Percentiles rank a stretch among this genome's conserved stretches.
These are phyloP conservation scores for Colletotrichum liriopes DNA, from an alignment of 2,329 filamentous ascomycete species.

Conservation along the genomic window DNA sequence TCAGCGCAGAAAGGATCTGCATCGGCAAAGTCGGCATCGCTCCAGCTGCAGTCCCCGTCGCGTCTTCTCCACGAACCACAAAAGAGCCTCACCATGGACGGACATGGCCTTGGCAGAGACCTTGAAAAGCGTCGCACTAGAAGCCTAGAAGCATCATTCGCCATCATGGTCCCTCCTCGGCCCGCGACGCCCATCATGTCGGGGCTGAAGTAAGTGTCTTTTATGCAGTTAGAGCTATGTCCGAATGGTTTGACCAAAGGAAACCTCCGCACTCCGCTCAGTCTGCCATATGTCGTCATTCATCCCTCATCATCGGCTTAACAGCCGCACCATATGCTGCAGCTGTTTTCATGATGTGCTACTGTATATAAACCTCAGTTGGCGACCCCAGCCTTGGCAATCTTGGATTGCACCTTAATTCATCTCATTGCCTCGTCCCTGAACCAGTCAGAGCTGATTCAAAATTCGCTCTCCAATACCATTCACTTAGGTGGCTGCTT, in stretches of 20 bases:
- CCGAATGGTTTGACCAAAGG: conserved; percentile 8
- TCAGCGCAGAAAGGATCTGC: conserved; percentile 15
- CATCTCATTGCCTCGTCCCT: neutral
- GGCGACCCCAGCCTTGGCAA: conserved; percentile 14
- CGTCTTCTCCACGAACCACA: conserved; percentile 21
- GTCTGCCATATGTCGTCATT: conserved; percentile 38
- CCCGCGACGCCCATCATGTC: conserved; percentile 20
- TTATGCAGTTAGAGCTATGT: conserved; percentile 11
- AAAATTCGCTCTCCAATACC: neutral
- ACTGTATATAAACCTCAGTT: conserved; percentile 34
- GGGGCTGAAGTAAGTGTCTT: conserved; percentile 4
- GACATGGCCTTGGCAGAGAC: conserved; percentile 35
- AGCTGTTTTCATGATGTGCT: neutral
- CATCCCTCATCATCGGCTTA: conserved; percentile 29
- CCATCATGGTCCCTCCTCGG: conserved; percentile 26
- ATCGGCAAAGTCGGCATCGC: conserved; percentile 38
- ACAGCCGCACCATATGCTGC: conserved; percentile 4
- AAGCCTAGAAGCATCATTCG: neutral
- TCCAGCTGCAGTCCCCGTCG: neutral
- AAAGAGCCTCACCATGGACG: conserved; percentile 12
- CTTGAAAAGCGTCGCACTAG: conserved; percentile 8
- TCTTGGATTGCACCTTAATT: neutral
- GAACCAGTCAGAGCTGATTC: neutral
- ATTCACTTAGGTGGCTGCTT: neutral
- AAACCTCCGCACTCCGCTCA: conserved; percentile 25